Base-by-base conservation (phyloP, 2,329 filamentous ascomycete species). In the Zopfia rhizophila region DNA sequence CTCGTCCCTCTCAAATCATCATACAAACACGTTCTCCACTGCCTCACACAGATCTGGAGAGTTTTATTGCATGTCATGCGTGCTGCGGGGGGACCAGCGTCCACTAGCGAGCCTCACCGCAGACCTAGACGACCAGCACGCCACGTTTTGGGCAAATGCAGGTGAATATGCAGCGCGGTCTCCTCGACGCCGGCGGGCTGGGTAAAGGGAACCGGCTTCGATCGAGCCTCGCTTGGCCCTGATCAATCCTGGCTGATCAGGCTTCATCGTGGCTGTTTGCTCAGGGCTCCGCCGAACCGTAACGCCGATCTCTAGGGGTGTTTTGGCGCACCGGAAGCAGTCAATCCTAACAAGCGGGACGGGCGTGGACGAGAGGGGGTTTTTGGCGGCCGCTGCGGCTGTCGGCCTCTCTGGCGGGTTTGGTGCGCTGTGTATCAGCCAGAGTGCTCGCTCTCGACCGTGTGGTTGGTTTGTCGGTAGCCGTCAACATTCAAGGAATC, bases 51-150 rank as follows among this genome's bases (percentile, higher is more conserved):
- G n/a, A n/a, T n/a, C n/a, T n/a, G n/a, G 46, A 13, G 36, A 13
- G 38, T 53, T 51, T 54, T 45, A 59, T 56, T 58, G 51, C 48
- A 37, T 14, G 46, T 55, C 38, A 56, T 56, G 50, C 51, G 46
- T 17, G 13, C 18, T 24, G 13, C 30, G 23, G 5, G n/a, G n/a
- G n/a, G n/a, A n/a, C n/a, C n/a, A n/a, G n/a, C n/a, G n/a, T n/a
- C n/a, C n/a, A n/a, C n/a, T n/a, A n/a, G n/a, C n/a, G n/a, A n/a
- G n/a, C n/a, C n/a, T n/a, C n/a, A n/a, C n/a, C n/a, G n/a, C n/a
- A n/a, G n/a, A n/a, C n/a, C n/a, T n/a, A n/a, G n/a, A n/a, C 43
- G 48, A 53, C 41, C 37, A 48, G 41, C 41, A 51, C 43, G 55
- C 57, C 54, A 62, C 54, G 57, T 56, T 55, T 43, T 37, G 18